phyloP scores from a whole-genome alignment of 2,329 filamentous ascomycete species.

The Cercospora nicotianae region DNA sequence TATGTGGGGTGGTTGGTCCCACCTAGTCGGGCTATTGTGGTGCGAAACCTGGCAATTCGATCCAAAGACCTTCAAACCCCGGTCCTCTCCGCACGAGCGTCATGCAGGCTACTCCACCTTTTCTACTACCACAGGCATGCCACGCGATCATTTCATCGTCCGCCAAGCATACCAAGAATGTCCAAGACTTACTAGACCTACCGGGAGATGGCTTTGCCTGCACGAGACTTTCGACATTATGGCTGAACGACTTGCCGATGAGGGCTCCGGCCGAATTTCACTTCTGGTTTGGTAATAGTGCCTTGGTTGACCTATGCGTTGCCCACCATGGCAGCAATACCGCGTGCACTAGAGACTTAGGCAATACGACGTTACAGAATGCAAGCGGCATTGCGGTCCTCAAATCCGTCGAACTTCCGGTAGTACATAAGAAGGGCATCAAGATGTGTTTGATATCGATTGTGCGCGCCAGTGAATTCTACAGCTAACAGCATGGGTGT shows the following conservation, averaged over 20 bases:
- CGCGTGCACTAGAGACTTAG: constrained; percentile 14
- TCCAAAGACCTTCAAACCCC: constrained; percentile 16
- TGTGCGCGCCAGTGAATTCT: background rate
- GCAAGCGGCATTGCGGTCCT: constrained; percentile 13
- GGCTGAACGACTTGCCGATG: constrained; percentile 6
- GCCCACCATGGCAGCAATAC: background rate
- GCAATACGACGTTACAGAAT: constrained; percentile 2
- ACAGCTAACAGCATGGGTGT: constrained; percentile 9
- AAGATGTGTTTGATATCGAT: background rate
- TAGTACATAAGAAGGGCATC: background rate
- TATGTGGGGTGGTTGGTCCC: background rate
- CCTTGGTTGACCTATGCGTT: background rate
- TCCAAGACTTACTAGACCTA: background rate
- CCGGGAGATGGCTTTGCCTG: constrained; percentile 4
- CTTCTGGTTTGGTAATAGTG: constrained; percentile 3
- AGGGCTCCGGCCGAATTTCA: constrained; percentile 3
- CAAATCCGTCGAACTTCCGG: background rate
- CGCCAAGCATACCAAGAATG: constrained; percentile 18
- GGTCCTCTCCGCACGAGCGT: constrained; percentile 7
- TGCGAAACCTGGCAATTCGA: constrained; percentile 1
- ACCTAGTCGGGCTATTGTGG: constrained; percentile 1
- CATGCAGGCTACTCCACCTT: constrained; percentile 8
- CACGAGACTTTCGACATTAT: background rate
- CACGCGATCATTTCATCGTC: constrained; percentile 6
- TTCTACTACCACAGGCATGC: constrained; percentile 1